Evolutionary conservation across 768 basidiomycete species (phyloP).

Genomic region (Psilocybe azurescens): DNA sequence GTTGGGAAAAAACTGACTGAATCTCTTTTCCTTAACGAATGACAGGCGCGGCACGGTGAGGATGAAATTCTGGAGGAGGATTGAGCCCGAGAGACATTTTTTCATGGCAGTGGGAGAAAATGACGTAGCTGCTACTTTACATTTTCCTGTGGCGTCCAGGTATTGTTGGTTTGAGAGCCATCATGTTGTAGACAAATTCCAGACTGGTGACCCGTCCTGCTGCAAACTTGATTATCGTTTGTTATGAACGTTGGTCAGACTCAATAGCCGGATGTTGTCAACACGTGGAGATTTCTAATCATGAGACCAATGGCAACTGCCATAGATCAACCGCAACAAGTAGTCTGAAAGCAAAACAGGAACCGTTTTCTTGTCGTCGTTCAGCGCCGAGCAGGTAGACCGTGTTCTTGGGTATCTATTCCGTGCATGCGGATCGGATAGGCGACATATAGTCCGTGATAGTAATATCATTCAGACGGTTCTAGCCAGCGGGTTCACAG

Average conservation of each 20-base stretch:
- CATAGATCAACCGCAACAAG: background rate
- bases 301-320: background rate
- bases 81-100: slow-evolving; percentile 10
- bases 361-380: background rate
- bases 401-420: background rate
- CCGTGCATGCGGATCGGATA: background rate
- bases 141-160: background rate
- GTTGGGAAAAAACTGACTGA: slow-evolving; percentile 19
- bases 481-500: background rate
- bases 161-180: background rate
- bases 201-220: background rate
- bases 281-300: background rate
- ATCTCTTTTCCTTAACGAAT: slow-evolving; percentile 8
- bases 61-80: slow-evolving; percentile 68
- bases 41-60: slow-evolving; percentile 72
- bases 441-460: background rate
- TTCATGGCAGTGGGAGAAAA: background rate
- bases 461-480: background rate
- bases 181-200: background rate
- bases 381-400: background rate
- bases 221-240: background rate
- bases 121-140: background rate
- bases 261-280: background rate
- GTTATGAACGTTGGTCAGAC: background rate
- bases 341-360: background rate